Evolutionary conservation across 78 protist genomes (phyloP).

Genomic region (Neovahlkampfia damariscottae): DNA sequence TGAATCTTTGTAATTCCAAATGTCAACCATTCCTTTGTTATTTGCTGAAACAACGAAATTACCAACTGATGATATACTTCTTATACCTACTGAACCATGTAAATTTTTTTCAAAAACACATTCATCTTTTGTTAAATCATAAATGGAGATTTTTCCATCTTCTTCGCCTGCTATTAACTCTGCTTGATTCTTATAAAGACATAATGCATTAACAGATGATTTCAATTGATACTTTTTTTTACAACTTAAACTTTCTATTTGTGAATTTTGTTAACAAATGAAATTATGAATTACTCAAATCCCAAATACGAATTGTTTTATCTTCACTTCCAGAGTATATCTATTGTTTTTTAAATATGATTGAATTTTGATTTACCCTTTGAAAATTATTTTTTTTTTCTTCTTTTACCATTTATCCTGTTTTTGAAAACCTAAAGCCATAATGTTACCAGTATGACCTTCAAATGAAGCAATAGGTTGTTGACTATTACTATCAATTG

Average conservation of each 20-base stretch:
- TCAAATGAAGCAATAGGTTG: slow-evolving; percentile 9
- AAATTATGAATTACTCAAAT: slow-evolving; percentile 40
- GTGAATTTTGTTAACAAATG: neutral
- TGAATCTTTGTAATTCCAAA: neutral
- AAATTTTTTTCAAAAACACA: slow-evolving; percentile 64
- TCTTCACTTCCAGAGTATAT: slow-evolving; percentile 89
- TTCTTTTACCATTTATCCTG: slow-evolving; percentile 83
- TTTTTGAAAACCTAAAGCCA: slow-evolving; percentile 58
- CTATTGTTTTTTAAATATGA: too few species aligned
- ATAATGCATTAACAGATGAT: slow-evolving; percentile 53
- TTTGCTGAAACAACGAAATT: slow-evolving; percentile 60
- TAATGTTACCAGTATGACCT: slow-evolving; percentile 20
- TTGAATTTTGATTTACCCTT: too few species aligned
- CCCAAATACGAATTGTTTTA: slow-evolving; percentile 87
- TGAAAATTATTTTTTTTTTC: too few species aligned
- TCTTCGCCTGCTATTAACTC: slow-evolving; percentile 79
- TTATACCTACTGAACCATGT: slow-evolving; percentile 58
- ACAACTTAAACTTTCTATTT: neutral
- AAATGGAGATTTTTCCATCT: slow-evolving; percentile 66
- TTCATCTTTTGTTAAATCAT: slow-evolving; percentile 63
- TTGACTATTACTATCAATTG: slow-evolving; percentile 28
- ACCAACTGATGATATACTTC: slow-evolving; percentile 53
- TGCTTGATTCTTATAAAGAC: slow-evolving; percentile 81
- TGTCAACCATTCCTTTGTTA: slow-evolving; percentile 60
- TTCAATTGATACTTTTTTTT: neutral